Conservation (phyloP, 2,329 filamentous ascomycete species). For the Ambrosiella beaveri region DNA sequence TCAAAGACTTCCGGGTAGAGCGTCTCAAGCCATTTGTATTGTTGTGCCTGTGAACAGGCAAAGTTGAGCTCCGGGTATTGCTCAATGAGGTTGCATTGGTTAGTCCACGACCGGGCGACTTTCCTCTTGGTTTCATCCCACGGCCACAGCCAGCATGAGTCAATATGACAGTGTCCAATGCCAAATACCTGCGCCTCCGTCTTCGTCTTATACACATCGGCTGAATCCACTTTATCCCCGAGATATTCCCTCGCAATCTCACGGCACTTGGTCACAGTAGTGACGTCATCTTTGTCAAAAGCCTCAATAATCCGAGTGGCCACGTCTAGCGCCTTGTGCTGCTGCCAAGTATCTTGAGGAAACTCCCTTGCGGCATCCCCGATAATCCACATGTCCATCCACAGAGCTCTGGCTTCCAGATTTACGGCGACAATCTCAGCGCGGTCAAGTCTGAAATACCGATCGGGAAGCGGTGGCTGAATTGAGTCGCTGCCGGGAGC, state of each 20-base stretch:
- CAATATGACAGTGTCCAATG: constrained; percentile 94
- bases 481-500: constrained; percentile 69
- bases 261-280: constrained; percentile 62
- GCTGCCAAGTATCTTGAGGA: constrained; percentile 70
- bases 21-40: constrained; percentile 92
- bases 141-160: constrained; percentile 97
- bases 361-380: constrained; percentile 85
- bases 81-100: constrained; percentile 89
- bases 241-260: constrained; percentile 72
- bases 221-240: constrained; percentile 62
- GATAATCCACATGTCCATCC: constrained; percentile 93
- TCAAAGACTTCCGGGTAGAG: constrained; percentile 79
- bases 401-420: constrained; percentile 62
- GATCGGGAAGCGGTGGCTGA: constrained; percentile 75
- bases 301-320: constrained; percentile 79
- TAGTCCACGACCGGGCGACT: constrained; percentile 88
- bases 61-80: constrained; percentile 88
- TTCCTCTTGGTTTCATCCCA: constrained; percentile 97
- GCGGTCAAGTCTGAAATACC: constrained; percentile 55
- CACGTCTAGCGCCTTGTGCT: constrained; percentile 68
- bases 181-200: constrained; percentile 65
- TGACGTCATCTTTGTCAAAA: constrained; percentile 65
- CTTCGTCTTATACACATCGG: constrained; percentile 64
- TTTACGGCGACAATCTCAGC: constrained; percentile 86
- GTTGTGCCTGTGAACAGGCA: constrained; percentile 82